phyloP scores from a whole-genome alignment of 495 filamentous ascomycete species.

The Neurospora sp. region DNA sequence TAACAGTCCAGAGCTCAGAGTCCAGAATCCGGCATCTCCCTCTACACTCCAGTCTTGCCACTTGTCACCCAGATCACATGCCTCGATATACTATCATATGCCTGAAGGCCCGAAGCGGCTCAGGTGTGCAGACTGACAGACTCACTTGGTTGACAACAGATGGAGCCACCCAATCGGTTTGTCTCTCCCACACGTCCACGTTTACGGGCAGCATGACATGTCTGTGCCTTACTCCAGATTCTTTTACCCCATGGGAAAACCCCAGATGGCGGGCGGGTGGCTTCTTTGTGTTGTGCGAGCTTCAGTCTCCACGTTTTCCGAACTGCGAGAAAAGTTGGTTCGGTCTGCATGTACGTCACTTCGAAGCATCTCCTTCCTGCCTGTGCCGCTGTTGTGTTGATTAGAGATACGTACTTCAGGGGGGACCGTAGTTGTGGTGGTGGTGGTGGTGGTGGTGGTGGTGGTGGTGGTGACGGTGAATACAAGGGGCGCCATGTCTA shows the following conservation, averaged over 20 bases:
- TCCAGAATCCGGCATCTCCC: neutral
- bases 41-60: slow-evolving; percentile 1
- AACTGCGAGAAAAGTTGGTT: neutral
- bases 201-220: neutral
- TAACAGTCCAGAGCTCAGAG: neutral
- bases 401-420: neutral
- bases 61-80: slow-evolving; percentile 2
- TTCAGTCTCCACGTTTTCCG: neutral
- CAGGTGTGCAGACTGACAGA: neutral
- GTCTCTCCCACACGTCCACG: neutral
- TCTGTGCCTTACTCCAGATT: neutral
- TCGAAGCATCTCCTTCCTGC: neutral
- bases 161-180: neutral
- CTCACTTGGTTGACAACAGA: neutral
- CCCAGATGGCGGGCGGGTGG: neutral
- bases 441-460: too few species aligned
- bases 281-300: neutral
- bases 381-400: neutral
- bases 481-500: too few species aligned
- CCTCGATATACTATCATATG: slow-evolving; percentile 2
- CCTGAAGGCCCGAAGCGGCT: slow-evolving; percentile 15
- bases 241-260: neutral
- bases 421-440: neutral
- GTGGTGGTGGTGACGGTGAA: too few species aligned
- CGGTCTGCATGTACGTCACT: slow-evolving; percentile 8